Conservation (phyloP, 2,329 filamentous ascomycete genomes). For the Neurospora sp. region DNA sequence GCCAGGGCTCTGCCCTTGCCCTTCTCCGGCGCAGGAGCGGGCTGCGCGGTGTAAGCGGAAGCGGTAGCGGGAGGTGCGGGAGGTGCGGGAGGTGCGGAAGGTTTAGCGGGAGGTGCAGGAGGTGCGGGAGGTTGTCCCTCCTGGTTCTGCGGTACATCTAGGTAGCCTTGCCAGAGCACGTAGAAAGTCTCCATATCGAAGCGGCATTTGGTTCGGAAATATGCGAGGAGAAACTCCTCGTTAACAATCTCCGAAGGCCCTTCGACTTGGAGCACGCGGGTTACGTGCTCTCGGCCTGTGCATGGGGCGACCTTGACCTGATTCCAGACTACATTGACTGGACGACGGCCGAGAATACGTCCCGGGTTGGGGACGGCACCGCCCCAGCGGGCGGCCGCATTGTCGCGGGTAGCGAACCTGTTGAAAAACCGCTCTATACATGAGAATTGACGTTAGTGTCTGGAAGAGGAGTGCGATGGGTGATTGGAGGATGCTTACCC, state of each 20-base stretch:
- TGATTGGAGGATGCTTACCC: background rate
- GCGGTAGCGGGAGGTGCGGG: no score
- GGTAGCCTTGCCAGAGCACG: slow-evolving; percentile 23
- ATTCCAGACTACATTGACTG: slow-evolving; percentile 30
- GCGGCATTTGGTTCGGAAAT: slow-evolving; percentile 32
- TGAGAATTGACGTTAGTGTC: background rate
- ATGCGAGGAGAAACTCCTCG: slow-evolving; percentile 25
- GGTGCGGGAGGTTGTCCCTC: background rate
- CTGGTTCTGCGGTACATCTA: no score
- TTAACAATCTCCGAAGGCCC: slow-evolving; percentile 36
- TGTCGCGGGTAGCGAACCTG: slow-evolving; percentile 17
- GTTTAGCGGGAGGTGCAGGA: background rate
- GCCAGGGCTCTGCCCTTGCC: background rate
- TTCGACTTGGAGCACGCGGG: slow-evolving; percentile 33
- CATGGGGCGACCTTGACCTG: slow-evolving; percentile 29
- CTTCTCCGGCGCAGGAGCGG: no score
- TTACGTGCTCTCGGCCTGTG: slow-evolving; percentile 18
- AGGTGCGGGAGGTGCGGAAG: background rate
- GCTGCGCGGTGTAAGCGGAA: no score
- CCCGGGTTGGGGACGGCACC: slow-evolving; percentile 12
- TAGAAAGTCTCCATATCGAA: slow-evolving; percentile 34
- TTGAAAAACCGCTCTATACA: slow-evolving; percentile 21
- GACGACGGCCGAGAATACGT: background rate
- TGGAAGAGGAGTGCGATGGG: background rate
- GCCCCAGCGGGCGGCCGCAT: slow-evolving; percentile 10